Conservation (phyloP, 768 basidiomycete species). For the Panellus pusillus region DNA sequence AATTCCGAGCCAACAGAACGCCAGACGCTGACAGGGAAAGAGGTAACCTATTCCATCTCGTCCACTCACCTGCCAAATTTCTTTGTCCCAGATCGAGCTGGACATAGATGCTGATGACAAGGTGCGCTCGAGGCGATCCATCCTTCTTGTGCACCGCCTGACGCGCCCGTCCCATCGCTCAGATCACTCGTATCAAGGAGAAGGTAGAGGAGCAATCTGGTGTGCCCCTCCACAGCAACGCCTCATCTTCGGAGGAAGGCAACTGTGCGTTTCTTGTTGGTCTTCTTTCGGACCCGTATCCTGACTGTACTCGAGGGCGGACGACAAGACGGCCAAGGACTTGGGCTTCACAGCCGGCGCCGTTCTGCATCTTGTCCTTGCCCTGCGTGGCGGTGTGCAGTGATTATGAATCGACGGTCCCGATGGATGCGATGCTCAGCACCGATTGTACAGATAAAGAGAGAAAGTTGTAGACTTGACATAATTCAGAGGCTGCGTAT, state of each 20-base stretch:
- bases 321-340: conserved; percentile 88
- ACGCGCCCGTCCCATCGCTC: conserved; percentile 9
- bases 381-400: conserved; percentile 78
- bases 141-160: neutral
- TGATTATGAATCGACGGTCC: conserved; percentile 3
- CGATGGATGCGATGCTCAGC: neutral
- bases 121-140: conserved; percentile 40
- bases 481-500: neutral
- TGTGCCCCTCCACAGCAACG: conserved; percentile 96
- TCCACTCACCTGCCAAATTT: conserved; percentile 8
- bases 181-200: conserved; percentile 96
- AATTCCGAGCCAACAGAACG: neutral
- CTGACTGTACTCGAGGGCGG: conserved; percentile 53
- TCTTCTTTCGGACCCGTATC: conserved; percentile 4
- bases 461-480: neutral
- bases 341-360: conserved; percentile 83
- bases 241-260: conserved; percentile 88
- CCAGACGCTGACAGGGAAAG: conserved; percentile 95
- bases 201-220: conserved; percentile 98
- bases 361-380: conserved; percentile 92
- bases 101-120: conserved; percentile 91
- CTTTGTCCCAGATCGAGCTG: conserved; percentile 73
- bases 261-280: conserved; percentile 63
- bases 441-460: neutral
- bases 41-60: conserved; percentile 49